Base-by-base conservation (phyloP, 208 protist species). In the Leishmania tropica region DNA sequence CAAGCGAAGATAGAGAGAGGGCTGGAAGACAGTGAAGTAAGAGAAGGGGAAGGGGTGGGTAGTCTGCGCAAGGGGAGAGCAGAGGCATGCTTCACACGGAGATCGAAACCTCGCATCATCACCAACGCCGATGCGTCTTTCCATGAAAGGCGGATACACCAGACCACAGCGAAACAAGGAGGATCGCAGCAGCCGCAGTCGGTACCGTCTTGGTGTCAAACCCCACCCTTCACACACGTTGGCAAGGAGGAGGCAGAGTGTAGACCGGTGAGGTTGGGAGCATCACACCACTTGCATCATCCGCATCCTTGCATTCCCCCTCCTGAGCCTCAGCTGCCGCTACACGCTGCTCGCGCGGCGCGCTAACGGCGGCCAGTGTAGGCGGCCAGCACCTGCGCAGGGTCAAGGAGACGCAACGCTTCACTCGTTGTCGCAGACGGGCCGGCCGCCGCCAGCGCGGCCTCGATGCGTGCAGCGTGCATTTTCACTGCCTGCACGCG, bases 401-500 rank as follows among this genome's bases (percentile, higher is more conserved):
- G 76, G 45, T 72, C 60, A 48, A 80, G 60, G 24, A 80, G 28
- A 48, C 28, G 47, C n/a, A 40, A 58, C 19, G 45, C 47, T 0
- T 45, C 40, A 11, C 45, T 58, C 3, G 42, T 40, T 65, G 58
- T 67, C 47, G 45, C n/a, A 7, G 47, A 53, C 35, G 53, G 73
- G 35, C 51, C 68, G 45, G 51, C 62, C 35, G n/a, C 47, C 11
- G 78, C 78, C 11, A 79, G 62, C 15, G 72, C 77, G 19, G 74
- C 48, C 24, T 86, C 74, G 24, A 86, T 47, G 24, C 78, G 83
- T 6, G 78, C 68, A 54, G 58, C 73, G 68, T 86, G 78, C 53
- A 76, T 72, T 64, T 83, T 82, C 37, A 86, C 42, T 51, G 67
- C 79, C 78, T 86, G 83, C 65, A 86, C 78, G 24, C 83, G 83